Evolutionary conservation across 2,329 filamentous ascomycete genomes (phyloP).

Genomic region (Aureobasidium subglaciale): DNA sequence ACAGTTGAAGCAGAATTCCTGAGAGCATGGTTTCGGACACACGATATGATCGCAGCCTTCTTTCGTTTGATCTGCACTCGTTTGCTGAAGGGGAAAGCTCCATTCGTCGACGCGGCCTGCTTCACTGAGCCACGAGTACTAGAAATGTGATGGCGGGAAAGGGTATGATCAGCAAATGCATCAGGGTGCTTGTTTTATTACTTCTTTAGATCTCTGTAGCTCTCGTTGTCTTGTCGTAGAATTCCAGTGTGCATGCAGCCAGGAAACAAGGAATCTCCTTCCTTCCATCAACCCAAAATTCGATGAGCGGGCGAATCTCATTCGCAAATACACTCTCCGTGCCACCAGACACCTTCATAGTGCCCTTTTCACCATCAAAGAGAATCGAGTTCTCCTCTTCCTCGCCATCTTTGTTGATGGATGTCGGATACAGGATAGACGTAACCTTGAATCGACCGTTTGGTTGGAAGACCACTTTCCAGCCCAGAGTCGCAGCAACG

Average conservation of each 20-base stretch:
- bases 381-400: conserved; percentile 55
- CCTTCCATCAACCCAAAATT: conserved; percentile 92
- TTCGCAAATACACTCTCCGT: conserved; percentile 78
- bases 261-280: conserved; percentile 91
- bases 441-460: conserved; percentile 94
- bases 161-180: too few species aligned
- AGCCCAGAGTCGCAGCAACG: conserved; percentile 84
- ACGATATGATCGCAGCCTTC: not conserved
- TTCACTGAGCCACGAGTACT: too few species aligned
- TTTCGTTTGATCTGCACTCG: not conserved
- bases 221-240: conserved; percentile 63
- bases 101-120: too few species aligned
- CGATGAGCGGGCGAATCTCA: conserved; percentile 77
- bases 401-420: conserved; percentile 35
- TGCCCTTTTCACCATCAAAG: conserved; percentile 88
- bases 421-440: conserved; percentile 65
- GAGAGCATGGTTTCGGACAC: not conserved
- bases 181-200: too few species aligned
- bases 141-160: too few species aligned
- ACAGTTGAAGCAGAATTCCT: not conserved
- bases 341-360: conserved; percentile 95
- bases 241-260: conserved; percentile 84
- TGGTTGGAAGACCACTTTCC: conserved; percentile 93
- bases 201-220: not conserved
- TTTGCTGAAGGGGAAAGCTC: too few species aligned